Evolutionary conservation across 2,329 filamentous ascomycete genomes (phyloP).

Genomic region (Cordyceps sp.): DNA sequence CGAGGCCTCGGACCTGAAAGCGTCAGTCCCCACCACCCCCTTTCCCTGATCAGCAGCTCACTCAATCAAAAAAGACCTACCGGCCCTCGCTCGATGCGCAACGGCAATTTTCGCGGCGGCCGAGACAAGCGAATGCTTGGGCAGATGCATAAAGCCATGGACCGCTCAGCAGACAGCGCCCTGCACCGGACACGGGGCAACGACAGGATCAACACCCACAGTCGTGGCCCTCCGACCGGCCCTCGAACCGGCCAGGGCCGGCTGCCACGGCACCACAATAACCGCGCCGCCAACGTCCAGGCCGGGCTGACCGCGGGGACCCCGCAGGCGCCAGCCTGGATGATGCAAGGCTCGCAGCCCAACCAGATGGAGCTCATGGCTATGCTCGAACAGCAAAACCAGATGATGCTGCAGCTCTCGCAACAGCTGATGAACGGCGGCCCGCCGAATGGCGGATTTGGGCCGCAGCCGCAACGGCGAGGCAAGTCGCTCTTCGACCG

Average conservation of each 20-base stretch:
- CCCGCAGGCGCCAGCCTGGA: slow-evolving; percentile 24
- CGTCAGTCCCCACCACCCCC: slow-evolving; percentile 27
- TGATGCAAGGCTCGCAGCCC: slow-evolving; percentile 27
- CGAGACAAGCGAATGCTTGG: slow-evolving; percentile 73
- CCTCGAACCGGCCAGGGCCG: slow-evolving; percentile 40
- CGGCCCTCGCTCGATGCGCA: slow-evolving; percentile 89
- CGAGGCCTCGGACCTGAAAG: slow-evolving; percentile 32
- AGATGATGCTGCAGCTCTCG: slow-evolving; percentile 66
- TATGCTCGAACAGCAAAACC: slow-evolving; percentile 78
- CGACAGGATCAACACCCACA: slow-evolving; percentile 69
- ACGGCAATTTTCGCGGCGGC: slow-evolving; percentile 39
- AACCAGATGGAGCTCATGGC: slow-evolving; percentile 44
- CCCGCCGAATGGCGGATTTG: slow-evolving; percentile 23
- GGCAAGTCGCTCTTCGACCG: slow-evolving; percentile 60
- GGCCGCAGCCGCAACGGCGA: slow-evolving; percentile 18
- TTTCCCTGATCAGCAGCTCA: background rate
- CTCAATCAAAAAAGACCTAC: slow-evolving; percentile 50
- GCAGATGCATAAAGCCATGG: slow-evolving; percentile 70
- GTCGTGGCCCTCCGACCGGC: slow-evolving; percentile 53
- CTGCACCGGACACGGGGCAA: slow-evolving; percentile 66
- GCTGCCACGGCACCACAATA: slow-evolving; percentile 33
- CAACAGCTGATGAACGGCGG: slow-evolving; percentile 44
- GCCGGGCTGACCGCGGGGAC: slow-evolving; percentile 25
- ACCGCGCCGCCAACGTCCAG: slow-evolving; percentile 30
- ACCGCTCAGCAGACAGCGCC: slow-evolving; percentile 56